Evolutionary conservation across 2,329 filamentous ascomycete genomes (phyloP).

Genomic region (Nigrospora sphaerica): DNA sequence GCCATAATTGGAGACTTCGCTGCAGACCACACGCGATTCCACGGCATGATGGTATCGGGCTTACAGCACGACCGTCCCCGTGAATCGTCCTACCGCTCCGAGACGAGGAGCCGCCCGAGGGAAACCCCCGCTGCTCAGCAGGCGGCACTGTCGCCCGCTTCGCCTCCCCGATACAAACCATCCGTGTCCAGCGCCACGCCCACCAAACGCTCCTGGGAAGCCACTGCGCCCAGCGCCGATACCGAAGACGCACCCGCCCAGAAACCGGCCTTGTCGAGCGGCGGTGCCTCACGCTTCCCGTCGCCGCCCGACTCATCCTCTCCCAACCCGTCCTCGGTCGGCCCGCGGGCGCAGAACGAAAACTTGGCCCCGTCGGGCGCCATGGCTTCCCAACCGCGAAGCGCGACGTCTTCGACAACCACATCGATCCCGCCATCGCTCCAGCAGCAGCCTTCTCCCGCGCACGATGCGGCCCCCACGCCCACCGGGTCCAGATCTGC

Average conservation of each 20-base stretch:
- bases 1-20: constrained; percentile 65
- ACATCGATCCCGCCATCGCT: constrained; percentile 14
- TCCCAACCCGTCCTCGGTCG: constrained; percentile 30
- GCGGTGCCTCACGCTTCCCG: constrained; percentile 40
- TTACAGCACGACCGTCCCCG: constrained; percentile 39
- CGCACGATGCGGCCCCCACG: constrained; percentile 15
- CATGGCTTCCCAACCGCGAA: constrained; percentile 39
- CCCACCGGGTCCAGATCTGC: constrained; percentile 14
- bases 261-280: constrained; percentile 18
- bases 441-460: constrained; percentile 21
- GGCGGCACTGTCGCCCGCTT: constrained; percentile 12
- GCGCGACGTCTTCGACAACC: constrained; percentile 14
- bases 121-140: constrained; percentile 13
- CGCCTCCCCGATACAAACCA: constrained; percentile 13
- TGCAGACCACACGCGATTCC: constrained; percentile 64
- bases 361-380: constrained; percentile 27
- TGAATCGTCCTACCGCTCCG: constrained; percentile 31
- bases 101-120: constrained; percentile 26
- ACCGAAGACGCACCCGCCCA: neutral
- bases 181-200: constrained; percentile 14
- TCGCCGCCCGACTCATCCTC: constrained; percentile 50
- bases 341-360: constrained; percentile 31
- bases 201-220: constrained; percentile 22
- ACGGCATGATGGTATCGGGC: constrained; percentile 56
- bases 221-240: constrained; percentile 2